Base-by-base conservation (phyloP, 345 rosid genomes). In the Eucalyptus erythrocorys region DNA sequence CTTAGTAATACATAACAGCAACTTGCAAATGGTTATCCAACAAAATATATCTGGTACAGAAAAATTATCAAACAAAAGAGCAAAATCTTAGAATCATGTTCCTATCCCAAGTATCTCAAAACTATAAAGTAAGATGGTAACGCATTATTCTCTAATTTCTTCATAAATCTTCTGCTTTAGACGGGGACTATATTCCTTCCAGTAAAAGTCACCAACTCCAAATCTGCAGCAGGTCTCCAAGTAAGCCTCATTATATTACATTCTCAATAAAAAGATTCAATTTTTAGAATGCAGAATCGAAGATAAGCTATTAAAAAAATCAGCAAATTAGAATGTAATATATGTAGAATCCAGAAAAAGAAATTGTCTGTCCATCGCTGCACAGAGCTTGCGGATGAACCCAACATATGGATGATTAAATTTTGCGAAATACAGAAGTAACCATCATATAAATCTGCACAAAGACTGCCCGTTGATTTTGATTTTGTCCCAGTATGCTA, bases 371-470 rank as follows among this genome's bases (percentile, higher is more conserved):
- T 30, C n/a, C 71, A 61, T 64, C 71, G 14, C 37, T n/a, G 71
- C 37, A 64, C 71, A 30, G 71, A 64, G 34, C 71, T n/a, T 30
- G 37, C 37, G 37, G 9, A 64, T 64, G 71, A 64, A 64, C 37
- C 71, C 71, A 13, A n/a, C 71, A 64, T 64, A 64, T n/a, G 34
- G 30, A 64, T 64, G 19, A 64, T 64, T 16, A 10, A 27, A 17
- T 45, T 84, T 85, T 32, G 40, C 51, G 45, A 85, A 27, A 53
- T 64, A 85, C 57, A 61, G 71, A 61, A 64, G 86, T 17, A 21
- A 68, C 97, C 99, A 98, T 96, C 99, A 97, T 96, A 92, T 96
- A 89, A 61, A 96, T 93, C 91, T 98, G 98, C 19, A 97, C 97
- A 92, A 98, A 98, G 27, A 95, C 94, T 86, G 99, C 99, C 93